A percentile compares a stretch with the other conserved stretches of the same genome.
Evolutionary conservation across 257 asterid genomes (phyloP).

Genomic region (Cinchona pubescens): DNA sequence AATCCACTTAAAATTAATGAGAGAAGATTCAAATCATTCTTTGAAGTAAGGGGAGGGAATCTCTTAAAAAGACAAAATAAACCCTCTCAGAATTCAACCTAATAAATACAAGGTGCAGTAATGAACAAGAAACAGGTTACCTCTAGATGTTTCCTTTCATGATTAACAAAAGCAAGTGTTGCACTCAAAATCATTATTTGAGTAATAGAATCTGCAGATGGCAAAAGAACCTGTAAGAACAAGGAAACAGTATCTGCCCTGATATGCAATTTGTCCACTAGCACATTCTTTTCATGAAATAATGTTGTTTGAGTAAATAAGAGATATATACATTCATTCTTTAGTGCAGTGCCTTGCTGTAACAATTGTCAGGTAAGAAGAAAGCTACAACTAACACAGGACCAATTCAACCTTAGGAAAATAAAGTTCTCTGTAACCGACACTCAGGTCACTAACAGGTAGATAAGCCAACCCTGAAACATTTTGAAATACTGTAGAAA

Average conservation of each 20-base stretch:
- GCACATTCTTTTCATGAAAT: neutral
- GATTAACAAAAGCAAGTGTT: constrained; percentile 79
- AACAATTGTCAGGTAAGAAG: neutral
- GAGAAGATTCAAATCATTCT: neutral
- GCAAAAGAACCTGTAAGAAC: constrained; percentile 23
- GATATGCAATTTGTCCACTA: neutral
- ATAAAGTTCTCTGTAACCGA: neutral
- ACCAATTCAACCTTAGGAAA: neutral
- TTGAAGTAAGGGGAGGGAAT: neutral
- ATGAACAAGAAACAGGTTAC: constrained; percentile 31
- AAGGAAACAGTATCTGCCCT: constrained; percentile 12
- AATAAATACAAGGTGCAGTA: neutral
- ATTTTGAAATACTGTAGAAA: neutral
- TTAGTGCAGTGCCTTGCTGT: neutral
- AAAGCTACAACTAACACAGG: neutral
- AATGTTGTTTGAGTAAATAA: neutral
- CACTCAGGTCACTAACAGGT: neutral
- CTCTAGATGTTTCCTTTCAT: constrained; percentile 91
- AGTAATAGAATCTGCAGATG: constrained; percentile 66
- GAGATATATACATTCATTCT: neutral
- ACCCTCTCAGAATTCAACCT: neutral
- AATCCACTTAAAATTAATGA: neutral
- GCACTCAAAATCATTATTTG: constrained; percentile 93
- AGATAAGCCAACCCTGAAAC: neutral
- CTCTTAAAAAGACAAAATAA: neutral